Evolutionary conservation across 2,329 filamentous ascomycete species (phyloP), one percentile per base, ranked within the genome.

Genomic region (Rhynchosporium secalis): DNA sequence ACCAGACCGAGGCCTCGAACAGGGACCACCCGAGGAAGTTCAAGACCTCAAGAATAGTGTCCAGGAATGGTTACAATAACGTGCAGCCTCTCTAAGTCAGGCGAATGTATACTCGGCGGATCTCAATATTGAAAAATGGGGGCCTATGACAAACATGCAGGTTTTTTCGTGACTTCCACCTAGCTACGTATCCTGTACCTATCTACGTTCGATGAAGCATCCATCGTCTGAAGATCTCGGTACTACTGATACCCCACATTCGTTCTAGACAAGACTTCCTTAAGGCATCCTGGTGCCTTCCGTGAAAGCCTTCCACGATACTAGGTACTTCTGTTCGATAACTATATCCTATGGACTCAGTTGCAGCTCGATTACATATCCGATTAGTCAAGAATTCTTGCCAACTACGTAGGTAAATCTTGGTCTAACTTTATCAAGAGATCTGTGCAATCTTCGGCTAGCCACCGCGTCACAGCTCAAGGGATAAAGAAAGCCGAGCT

Each of bases 1-100:
- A 38, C 28, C 46, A n/a, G 45, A 58, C 43, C 56, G 56, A 58
- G 56, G 33, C 38, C 9, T 33, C 43, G 43, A 45, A 48, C 56
- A 43, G 56, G 56, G 45, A 28, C 48, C 40, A 36, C 20, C 56
- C 43, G 45, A 49, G 56, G 45, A 45, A 45, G 47, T 10, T 36
- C 33, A 38, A 8, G 31, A 13, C n/a, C 33, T 36, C 33, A 38
- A 8, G 31, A 13, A 20, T 10, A n/a, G 10, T 1, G 13, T 31
- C 31, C 45, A 36, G 29, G 6, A 38, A 36, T 36, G 33, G 26
- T 26, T 46, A 4, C n/a, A 12, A 31, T 31, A 26, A 7, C 31
- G 9, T 28, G 8, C 10, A 51, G 48, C 48, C 36, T 56, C n/a
- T 7, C 7, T 15, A n/a, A 45, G 41, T n/a, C 33, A 36, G 5